Evolutionary conservation across 257 asterid genomes (phyloP).

Genomic region (Fraxinus pennsylvanica): DNA sequence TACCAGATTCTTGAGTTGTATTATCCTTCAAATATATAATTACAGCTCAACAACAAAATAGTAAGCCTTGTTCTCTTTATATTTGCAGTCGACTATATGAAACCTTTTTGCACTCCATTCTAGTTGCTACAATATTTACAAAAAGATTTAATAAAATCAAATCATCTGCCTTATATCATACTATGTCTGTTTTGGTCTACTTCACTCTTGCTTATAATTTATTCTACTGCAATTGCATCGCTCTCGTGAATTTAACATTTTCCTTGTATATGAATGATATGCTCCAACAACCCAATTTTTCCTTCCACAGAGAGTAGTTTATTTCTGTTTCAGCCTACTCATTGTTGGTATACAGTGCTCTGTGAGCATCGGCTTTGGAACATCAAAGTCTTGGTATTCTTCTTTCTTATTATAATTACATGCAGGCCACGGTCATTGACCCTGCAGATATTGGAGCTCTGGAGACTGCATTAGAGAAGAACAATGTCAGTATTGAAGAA

Average conservation of each 20-base stretch:
- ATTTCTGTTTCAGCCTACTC: neutral
- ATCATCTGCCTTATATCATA: neutral
- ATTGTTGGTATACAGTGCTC: neutral
- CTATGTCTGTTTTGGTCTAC: neutral
- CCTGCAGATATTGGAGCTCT: conserved; percentile 89
- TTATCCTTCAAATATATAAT: neutral
- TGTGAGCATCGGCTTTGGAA: conserved; percentile 1
- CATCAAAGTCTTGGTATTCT: conserved; percentile 23
- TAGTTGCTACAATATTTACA: neutral
- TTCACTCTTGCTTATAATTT: neutral
- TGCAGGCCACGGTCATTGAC: conserved; percentile 93
- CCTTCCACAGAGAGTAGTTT: neutral
- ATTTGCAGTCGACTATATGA: neutral
- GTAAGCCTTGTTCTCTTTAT: neutral
- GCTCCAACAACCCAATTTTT: neutral
- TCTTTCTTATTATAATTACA: conserved; percentile 21
- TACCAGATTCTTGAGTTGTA: neutral
- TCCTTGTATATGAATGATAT: neutral
- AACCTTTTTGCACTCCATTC: neutral
- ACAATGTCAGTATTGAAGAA: conserved; percentile 50
- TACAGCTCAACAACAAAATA: neutral
- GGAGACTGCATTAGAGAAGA: conserved; percentile 66
- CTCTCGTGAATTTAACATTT: neutral
- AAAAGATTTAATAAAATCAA: neutral
- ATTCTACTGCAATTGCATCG: neutral